These are phyloP conservation scores for Leptographium lundbergii DNA, from an alignment of 2,329 filamentous ascomycete genomes.

Conservation along the genomic window DNA sequence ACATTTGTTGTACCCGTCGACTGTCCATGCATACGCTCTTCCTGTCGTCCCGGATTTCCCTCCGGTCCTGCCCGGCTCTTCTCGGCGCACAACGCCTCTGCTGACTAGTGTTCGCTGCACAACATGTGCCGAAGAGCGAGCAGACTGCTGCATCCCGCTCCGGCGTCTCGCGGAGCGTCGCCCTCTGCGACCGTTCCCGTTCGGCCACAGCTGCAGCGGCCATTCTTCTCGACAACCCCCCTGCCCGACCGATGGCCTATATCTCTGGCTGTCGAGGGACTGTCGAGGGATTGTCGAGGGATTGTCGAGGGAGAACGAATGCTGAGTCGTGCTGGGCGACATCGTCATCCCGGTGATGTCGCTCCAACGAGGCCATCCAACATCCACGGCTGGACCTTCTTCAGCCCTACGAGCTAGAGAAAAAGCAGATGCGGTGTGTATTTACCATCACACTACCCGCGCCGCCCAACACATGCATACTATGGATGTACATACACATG, in stretches of 20 bases:
- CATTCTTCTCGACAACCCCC: too few relatives aligned
- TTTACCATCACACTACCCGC: neutral
- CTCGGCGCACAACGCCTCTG: neutral
- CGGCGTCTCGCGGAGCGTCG: neutral
- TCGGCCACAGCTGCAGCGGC: too few relatives aligned
- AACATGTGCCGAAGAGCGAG: neutral
- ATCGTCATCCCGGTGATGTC: neutral
- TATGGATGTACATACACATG: neutral
- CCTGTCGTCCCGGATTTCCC: too few relatives aligned
- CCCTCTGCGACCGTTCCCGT: neutral
- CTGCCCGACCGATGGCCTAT: too few relatives aligned
- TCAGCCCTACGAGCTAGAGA: neutral
- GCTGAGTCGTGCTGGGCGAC: neutral
- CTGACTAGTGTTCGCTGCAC: neutral
- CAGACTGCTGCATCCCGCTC: neutral
- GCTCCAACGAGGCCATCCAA: neutral
- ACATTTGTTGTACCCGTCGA: neutral
- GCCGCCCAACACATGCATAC: neutral
- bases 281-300: too few relatives aligned
- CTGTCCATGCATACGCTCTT: too few relatives aligned
- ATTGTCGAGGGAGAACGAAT: too few relatives aligned
- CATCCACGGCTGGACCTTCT: neutral
- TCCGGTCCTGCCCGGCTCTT: neutral
- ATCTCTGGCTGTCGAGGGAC: too few relatives aligned
- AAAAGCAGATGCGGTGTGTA: neutral